Evolutionary conservation across 2,329 filamentous ascomycete species (phyloP).

Genomic region (Ophioceras dolichostomum): DNA sequence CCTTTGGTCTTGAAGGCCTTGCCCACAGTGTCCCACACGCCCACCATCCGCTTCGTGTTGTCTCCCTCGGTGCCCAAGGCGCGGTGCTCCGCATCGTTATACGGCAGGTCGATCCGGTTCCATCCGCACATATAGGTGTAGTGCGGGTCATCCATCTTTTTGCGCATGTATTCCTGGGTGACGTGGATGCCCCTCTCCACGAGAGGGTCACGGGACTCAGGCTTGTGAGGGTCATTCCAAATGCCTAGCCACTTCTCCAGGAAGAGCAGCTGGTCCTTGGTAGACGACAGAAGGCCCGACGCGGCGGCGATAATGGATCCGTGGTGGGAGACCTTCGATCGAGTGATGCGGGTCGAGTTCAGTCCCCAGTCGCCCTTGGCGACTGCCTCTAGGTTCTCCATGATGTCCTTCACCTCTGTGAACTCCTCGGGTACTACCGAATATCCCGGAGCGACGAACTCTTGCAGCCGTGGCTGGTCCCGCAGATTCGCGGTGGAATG

Average conservation of each 20-base stretch:
- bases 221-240: not conserved
- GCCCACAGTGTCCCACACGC: not conserved
- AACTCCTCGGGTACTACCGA: no score
- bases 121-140: not conserved
- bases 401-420: no score
- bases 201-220: not conserved
- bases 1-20: not conserved
- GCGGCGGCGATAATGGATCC: not conserved
- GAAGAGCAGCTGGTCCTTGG: not conserved
- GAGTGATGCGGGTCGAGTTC: not conserved
- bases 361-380: no score
- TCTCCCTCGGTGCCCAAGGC: not conserved
- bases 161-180: not conserved
- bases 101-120: not conserved
- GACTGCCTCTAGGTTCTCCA: no score
- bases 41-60: not conserved
- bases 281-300: not conserved
- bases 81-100: not conserved
- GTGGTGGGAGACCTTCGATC: not conserved
- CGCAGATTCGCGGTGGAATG: not conserved
- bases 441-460: no score
- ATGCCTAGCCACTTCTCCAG: not conserved
- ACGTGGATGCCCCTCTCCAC: not conserved
- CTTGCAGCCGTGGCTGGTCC: no score
- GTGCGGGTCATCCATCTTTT: no score